Conservation (phyloP, 306 rosid species). For the Pyrus pyrifolia region DNA sequence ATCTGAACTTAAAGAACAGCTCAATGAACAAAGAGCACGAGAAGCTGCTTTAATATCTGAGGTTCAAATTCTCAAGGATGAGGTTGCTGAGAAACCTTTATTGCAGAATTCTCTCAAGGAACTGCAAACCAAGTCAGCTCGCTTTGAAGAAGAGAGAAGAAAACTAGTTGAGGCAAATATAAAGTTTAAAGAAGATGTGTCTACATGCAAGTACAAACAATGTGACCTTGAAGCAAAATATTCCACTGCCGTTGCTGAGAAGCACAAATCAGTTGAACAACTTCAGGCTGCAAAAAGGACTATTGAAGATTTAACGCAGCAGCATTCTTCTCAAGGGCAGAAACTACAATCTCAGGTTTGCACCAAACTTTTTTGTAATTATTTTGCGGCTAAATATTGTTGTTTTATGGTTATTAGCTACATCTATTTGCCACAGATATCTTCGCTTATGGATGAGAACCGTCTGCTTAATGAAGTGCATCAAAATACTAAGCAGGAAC, state of each 20-base stretch:
- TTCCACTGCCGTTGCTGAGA: too few species aligned
- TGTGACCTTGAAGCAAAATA: too few species aligned
- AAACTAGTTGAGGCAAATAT: too few species aligned
- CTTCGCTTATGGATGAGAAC: slow-evolving; percentile 71
- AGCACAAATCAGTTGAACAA: too few species aligned
- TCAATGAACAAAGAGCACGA: slow-evolving; percentile 11
- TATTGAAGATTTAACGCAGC: too few species aligned
- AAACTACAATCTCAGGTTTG: too few species aligned
- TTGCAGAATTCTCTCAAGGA: slow-evolving; percentile 49
- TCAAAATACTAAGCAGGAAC: slow-evolving; percentile 64
- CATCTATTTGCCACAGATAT: slow-evolving; percentile 44
- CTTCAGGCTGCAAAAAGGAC: too few species aligned
- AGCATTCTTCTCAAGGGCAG: too few species aligned
- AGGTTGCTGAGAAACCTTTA: slow-evolving; percentile 47
- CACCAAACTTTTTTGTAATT: background rate
- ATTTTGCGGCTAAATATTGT: background rate
- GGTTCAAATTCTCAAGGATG: slow-evolving; percentile 54
- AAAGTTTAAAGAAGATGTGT: too few species aligned
- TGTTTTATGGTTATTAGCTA: background rate
- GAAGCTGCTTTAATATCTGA: slow-evolving; percentile 53
- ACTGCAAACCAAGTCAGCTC: slow-evolving; percentile 25
- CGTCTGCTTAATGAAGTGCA: slow-evolving; percentile 59
- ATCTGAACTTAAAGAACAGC: too few species aligned
- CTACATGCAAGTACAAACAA: too few species aligned
- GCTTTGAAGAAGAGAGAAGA: too few species aligned